Base-by-base conservation (phyloP, 2,329 filamentous ascomycete species). In the Albifimbria verrucaria region DNA sequence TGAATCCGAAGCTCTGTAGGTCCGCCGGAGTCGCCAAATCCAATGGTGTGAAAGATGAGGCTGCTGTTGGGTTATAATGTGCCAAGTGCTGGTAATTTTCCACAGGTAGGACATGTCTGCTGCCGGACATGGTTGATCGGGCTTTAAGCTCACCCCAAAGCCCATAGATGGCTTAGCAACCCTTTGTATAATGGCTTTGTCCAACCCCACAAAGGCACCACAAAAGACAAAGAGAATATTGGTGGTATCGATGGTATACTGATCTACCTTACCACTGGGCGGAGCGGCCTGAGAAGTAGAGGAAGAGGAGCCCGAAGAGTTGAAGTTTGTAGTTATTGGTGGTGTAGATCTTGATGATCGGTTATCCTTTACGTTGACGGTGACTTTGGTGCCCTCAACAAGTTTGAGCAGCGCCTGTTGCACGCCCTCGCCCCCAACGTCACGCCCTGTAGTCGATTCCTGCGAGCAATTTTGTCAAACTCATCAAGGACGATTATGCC, bases 151-250 rank as follows among this genome's bases (percentile, higher is more conserved):
- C 86, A 4, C 92, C 92, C 92, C 92, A 63, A 99, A 99, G 1
- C 94, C 94, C 60, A 99, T 93, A 3, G 90, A 89, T 0, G 83
- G 81, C 65, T 89, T 91, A 12, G 91, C 88, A 44, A 97, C 87
- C n/a, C 94, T 86, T 54, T 92, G 88, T 55, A 96, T 78, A 48
- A 99, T 83, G 28, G 88, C 82, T 68, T 95, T 96, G 64, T 97
- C 90, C 1, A 97, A 78, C 2, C 92, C 93, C 32, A 95, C 89
- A 67, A 99, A 99, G 18, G 94, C 94, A 18, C 94, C 94, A 12
- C 92, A 95, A 68, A 94, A 96, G 42, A 99, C 92, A 72, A 99
- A 99, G 24, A 99, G 81, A 55, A 99, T 97, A 62, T 97, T 97
- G 59, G 92, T 92, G 0, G 94, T 99, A 62, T 94, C 89, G 53